phyloP scores from a whole-genome alignment of 2,329 filamentous ascomycete genomes.

The Akanthomyces dipterigenus region DNA sequence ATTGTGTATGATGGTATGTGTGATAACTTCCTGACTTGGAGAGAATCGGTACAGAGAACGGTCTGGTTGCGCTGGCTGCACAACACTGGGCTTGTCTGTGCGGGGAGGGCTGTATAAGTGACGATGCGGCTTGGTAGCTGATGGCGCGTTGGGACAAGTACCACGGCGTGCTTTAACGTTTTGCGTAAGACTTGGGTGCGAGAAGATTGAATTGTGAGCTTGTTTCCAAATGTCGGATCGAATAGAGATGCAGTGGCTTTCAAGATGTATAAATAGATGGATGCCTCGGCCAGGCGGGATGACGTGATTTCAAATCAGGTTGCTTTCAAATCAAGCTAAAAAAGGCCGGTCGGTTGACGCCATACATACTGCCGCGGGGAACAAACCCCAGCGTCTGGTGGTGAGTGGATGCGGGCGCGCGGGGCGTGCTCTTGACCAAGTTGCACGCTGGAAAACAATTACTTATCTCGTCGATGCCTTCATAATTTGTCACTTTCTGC shows the following conservation, averaged over 20 bases:
- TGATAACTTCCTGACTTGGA: not conserved
- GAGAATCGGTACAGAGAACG: not conserved
- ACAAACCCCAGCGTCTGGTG: too few relatives aligned
- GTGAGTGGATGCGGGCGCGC: not conserved
- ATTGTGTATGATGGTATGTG: conserved; percentile 18
- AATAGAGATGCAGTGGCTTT: not conserved
- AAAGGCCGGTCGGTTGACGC: not conserved
- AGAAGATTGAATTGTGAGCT: not conserved
- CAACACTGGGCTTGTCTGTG: too few relatives aligned
- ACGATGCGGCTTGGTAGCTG: too few relatives aligned
- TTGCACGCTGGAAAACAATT: not conserved
- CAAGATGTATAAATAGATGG: not conserved
- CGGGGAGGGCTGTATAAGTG: too few relatives aligned
- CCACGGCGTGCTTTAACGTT: too few relatives aligned
- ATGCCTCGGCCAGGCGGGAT: not conserved
- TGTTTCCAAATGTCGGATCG: not conserved
- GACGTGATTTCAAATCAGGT: conserved; percentile 10
- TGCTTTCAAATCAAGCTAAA: conserved; percentile 5
- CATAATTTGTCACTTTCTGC: not conserved
- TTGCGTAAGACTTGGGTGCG: too few relatives aligned
- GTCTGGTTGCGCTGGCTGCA: too few relatives aligned
- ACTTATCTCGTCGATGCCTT: conserved; percentile 2
- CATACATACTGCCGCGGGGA: not conserved
- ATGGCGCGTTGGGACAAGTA: too few relatives aligned
- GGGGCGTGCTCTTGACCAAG: too few relatives aligned